These are phyloP conservation scores for Cryptococcus wingfieldii DNA, from an alignment of 1,284 basidiomycete genomes.

Conservation along the genomic window DNA sequence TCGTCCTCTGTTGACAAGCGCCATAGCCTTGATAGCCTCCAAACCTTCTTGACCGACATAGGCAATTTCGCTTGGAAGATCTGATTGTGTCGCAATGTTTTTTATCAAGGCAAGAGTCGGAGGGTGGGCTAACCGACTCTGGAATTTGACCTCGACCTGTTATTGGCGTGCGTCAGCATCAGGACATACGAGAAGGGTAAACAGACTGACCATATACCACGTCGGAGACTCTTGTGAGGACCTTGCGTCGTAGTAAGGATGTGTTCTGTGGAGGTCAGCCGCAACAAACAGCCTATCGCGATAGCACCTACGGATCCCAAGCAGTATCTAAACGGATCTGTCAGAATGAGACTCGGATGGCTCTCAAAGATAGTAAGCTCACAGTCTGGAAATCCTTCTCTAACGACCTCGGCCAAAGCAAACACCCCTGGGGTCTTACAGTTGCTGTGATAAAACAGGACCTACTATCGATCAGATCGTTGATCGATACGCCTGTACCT, in stretches of 20 bases:
- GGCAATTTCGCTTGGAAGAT: constrained; percentile 55
- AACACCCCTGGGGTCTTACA: constrained; percentile 84
- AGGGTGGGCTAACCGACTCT: constrained; percentile 64
- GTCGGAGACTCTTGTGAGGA: constrained; percentile 68
- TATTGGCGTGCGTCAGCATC: background rate
- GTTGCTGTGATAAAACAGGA: constrained; percentile 83
- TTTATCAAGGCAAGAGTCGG: constrained; percentile 75
- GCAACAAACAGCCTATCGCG: background rate
- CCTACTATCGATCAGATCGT: constrained; percentile 16
- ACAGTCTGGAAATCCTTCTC: constrained; percentile 87
- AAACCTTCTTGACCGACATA: constrained; percentile 63
- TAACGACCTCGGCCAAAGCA: constrained; percentile 74
- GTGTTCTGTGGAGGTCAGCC: constrained; percentile 51
- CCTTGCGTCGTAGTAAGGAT: constrained; percentile 90
- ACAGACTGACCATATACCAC: constrained; percentile 70
- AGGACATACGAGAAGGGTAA: background rate
- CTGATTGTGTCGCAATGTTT: constrained; percentile 54
- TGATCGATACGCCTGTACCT: background rate
- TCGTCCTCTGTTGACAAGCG: constrained; percentile 74
- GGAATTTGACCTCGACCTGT: constrained; percentile 70
- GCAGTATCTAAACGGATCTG: constrained; percentile 63
- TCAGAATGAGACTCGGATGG: background rate
- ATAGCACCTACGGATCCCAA: constrained; percentile 66
- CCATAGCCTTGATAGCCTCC: constrained; percentile 62
- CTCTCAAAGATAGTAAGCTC: constrained; percentile 39